Conservation (phyloP, 768 basidiomycete species). For the Aureoboletus auriporus region DNA sequence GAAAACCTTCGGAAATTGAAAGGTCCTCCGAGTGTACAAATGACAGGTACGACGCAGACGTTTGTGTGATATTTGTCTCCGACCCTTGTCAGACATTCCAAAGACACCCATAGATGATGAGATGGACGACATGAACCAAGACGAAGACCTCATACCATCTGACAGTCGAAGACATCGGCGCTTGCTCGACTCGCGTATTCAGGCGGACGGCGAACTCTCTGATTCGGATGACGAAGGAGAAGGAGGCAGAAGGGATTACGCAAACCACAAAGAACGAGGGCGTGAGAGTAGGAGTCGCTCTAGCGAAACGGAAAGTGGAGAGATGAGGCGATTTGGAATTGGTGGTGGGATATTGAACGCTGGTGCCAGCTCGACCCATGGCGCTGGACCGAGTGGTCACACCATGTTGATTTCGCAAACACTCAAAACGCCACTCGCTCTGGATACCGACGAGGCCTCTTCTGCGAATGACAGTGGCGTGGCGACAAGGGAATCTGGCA, state of each 20-base stretch:
- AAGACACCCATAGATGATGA: slow-evolving; percentile 77
- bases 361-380: slow-evolving; percentile 55
- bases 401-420: slow-evolving; percentile 39
- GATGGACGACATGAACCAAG: slow-evolving; percentile 76
- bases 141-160: slow-evolving; percentile 77
- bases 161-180: slow-evolving; percentile 75
- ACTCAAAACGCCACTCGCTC: slow-evolving; percentile 21
- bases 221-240: slow-evolving; percentile 98
- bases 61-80: background rate
- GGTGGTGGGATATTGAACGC: slow-evolving; percentile 71
- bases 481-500: slow-evolving; percentile 9
- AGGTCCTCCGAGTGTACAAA: slow-evolving; percentile 90
- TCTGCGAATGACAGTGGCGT: slow-evolving; percentile 19
- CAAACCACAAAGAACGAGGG: slow-evolving; percentile 52
- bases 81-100: slow-evolving; percentile 64
- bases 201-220: slow-evolving; percentile 85
- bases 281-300: slow-evolving; percentile 37
- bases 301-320: slow-evolving; percentile 41
- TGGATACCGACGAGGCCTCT: slow-evolving; percentile 33
- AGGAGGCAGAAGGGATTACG: slow-evolving; percentile 73
- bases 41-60: slow-evolving; percentile 56
- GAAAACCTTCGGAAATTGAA: slow-evolving; percentile 84
- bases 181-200: slow-evolving; percentile 75
- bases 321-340: slow-evolving; percentile 56
- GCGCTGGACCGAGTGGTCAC: slow-evolving; percentile 73